phyloP scores from a whole-genome alignment of 768 basidiomycete genomes.

The Pleurotus giganteus region DNA sequence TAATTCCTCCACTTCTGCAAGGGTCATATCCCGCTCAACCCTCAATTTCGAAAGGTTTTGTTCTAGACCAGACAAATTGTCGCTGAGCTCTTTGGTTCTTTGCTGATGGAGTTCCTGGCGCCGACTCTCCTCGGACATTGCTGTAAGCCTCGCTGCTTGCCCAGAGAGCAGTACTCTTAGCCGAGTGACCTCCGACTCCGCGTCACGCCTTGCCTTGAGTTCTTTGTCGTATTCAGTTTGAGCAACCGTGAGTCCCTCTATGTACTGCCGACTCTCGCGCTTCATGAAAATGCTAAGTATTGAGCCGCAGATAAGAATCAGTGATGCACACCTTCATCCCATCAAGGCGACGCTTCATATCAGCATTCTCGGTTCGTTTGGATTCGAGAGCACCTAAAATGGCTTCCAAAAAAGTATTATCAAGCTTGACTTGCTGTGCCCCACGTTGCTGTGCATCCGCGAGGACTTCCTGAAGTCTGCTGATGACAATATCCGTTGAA shows the following conservation, averaged over 20 bases:
- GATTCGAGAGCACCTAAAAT: constrained; percentile 67
- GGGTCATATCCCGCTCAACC: constrained; percentile 85
- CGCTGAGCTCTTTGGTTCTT: constrained; percentile 73
- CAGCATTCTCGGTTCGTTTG: constrained; percentile 54
- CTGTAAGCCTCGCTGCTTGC: constrained; percentile 82
- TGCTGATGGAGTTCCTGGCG: constrained; percentile 79
- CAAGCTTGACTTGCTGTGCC: constrained; percentile 62
- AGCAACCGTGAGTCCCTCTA: constrained; percentile 89
- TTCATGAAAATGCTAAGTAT: constrained; percentile 28
- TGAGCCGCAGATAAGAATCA: neutral
- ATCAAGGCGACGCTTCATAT: constrained; percentile 77
- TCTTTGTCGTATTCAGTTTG: constrained; percentile 95
- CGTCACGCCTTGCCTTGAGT: constrained; percentile 81
- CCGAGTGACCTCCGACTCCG: constrained; percentile 88
- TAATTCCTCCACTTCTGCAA: constrained; percentile 94
- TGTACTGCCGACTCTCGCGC: constrained; percentile 90
- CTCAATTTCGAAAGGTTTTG: constrained; percentile 83
- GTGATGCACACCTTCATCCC: constrained; percentile 72
- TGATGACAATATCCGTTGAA: constrained; percentile 42
- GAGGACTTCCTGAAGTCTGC: constrained; percentile 60
- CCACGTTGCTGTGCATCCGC: constrained; percentile 58
- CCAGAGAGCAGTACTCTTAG: constrained; percentile 84
- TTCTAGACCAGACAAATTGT: constrained; percentile 76
- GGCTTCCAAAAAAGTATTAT: constrained; percentile 69
- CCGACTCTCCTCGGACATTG: constrained; percentile 78